phyloP scores from a whole-genome alignment of 2,329 filamentous ascomycete species.

The Tolypocladium capitatum region DNA sequence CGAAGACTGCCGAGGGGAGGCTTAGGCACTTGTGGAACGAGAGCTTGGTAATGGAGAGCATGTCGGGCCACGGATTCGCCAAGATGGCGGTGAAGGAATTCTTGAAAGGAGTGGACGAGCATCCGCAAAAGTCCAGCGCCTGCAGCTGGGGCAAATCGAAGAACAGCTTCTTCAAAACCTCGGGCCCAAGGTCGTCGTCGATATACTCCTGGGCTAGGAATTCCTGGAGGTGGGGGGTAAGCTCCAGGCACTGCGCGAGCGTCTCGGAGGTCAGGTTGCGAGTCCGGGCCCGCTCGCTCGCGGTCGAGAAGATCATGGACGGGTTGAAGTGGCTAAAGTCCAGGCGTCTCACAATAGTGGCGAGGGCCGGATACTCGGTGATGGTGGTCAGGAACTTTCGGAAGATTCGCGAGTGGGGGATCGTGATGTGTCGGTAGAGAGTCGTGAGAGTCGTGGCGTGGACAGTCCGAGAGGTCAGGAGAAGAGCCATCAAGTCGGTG shows the following conservation, averaged over 20 bases:
- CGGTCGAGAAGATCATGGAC: slow-evolving; percentile 60
- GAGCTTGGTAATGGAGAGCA: slow-evolving; percentile 50
- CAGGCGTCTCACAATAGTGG: slow-evolving; percentile 62
- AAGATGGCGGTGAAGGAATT: slow-evolving; percentile 47
- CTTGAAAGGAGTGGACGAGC: slow-evolving; percentile 55
- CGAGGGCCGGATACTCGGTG: slow-evolving; percentile 50
- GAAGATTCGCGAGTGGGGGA: slow-evolving; percentile 73
- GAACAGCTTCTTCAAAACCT: slow-evolving; percentile 58
- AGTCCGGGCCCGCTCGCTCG: slow-evolving; percentile 60
- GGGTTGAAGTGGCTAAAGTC: slow-evolving; percentile 84
- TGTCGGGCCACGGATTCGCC: slow-evolving; percentile 35
- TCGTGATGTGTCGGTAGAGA: slow-evolving; percentile 67
- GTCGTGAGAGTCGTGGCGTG: slow-evolving; percentile 61
- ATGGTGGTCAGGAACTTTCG: slow-evolving; percentile 66
- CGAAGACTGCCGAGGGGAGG: slow-evolving; percentile 53
- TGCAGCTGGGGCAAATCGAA: slow-evolving; percentile 49
- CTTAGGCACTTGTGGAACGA: slow-evolving; percentile 70
- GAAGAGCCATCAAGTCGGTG: slow-evolving; percentile 61
- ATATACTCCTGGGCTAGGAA: slow-evolving; percentile 72
- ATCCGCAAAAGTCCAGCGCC: slow-evolving; percentile 66
- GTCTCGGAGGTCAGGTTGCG: slow-evolving; percentile 65
- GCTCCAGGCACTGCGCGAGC: slow-evolving; percentile 54
- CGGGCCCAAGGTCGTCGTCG: slow-evolving; percentile 58
- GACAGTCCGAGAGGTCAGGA: slow-evolving; percentile 62
- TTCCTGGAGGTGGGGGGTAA: slow-evolving; percentile 63